These are phyloP conservation scores for Viridothelium virens DNA, from an alignment of 495 filamentous ascomycete species.

Conservation along the genomic window DNA sequence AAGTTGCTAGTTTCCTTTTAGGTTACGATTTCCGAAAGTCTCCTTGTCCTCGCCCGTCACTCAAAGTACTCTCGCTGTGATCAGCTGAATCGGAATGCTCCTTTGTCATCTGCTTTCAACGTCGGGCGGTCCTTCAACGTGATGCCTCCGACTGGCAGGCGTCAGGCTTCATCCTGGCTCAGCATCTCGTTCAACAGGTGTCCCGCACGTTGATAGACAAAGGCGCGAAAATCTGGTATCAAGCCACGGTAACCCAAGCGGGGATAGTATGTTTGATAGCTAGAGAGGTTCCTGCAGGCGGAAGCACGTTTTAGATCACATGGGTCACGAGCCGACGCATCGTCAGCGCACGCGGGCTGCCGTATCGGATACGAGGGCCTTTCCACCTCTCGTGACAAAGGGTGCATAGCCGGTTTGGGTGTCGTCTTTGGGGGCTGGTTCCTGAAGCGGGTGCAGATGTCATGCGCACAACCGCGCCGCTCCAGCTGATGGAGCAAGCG, in stretches of 20 bases:
- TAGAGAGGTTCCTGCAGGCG: constrained; percentile 9
- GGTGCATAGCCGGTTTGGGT: neutral
- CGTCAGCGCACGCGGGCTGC: neutral
- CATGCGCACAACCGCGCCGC: constrained; percentile 2
- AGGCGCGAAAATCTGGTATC: neutral
- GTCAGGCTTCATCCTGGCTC: neutral
- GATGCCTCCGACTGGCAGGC: neutral
- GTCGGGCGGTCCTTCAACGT: constrained; percentile 1
- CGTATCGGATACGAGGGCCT: neutral
- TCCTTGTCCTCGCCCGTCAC: neutral
- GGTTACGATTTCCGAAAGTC: neutral
- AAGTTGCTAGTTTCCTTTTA: neutral
- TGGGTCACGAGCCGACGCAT: constrained; percentile 5
- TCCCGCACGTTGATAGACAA: neutral
- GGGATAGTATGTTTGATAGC: constrained; percentile 5
- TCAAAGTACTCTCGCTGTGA: neutral
- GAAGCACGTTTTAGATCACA: constrained; percentile 6
- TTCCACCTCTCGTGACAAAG: constrained; percentile 2
- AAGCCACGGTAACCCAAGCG: neutral
- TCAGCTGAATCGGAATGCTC: neutral
- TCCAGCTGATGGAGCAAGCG: constrained; percentile 1
- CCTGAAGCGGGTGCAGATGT: constrained; percentile 10
- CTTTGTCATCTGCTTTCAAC: neutral
- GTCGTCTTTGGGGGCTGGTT: neutral
- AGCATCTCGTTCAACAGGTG: neutral